Base-by-base conservation (phyloP, 768 basidiomycete species). In the Agrocybe pediades region DNA sequence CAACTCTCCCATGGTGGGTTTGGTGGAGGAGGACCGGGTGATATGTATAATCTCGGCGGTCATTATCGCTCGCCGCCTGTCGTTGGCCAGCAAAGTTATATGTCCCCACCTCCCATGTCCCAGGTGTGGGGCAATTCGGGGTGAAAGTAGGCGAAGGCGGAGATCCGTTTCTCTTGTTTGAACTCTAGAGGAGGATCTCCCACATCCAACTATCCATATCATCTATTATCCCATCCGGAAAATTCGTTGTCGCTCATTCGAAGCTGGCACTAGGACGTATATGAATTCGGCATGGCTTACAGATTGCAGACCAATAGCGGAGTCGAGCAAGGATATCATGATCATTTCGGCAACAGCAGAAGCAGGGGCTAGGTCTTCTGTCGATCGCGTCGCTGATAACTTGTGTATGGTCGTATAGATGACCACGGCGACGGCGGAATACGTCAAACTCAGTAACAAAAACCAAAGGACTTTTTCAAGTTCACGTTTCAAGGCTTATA, bases 121-220 rank as follows among this genome's bases (percentile, higher is more conserved):
- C 72, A 72, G 49, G 43, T 68, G 8, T 74, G 73, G 74, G 63
- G 71, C 24, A 70, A 69, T 51, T 65, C 55, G 49, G 70, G 72
- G 24, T 74, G 61, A 64, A 19, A 21, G 9, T 17, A 39, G 39
- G n/a, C n/a, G n/a, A n/a, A 5, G 33, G 33, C 33, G 33, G 41
- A 20, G 40, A 25, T 50, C 29, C 49, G 41, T 17, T 25, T 25
- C 23, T 30, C 36, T 54, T 42, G 33, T 23, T 29, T n/a, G n/a
- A n/a, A n/a, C n/a, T n/a, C n/a, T n/a, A n/a, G n/a, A n/a, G n/a
- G n/a, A n/a, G n/a, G n/a, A n/a, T n/a, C n/a, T n/a, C n/a, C n/a
- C n/a, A n/a, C n/a, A n/a, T n/a, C n/a, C n/a, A n/a, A n/a, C n/a
- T n/a, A n/a, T n/a, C n/a, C n/a, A n/a, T 23, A 15, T 20, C 39